phyloP scores from a whole-genome alignment of 2,329 filamentous ascomycete genomes.

The Dactylellina haptotyla region DNA sequence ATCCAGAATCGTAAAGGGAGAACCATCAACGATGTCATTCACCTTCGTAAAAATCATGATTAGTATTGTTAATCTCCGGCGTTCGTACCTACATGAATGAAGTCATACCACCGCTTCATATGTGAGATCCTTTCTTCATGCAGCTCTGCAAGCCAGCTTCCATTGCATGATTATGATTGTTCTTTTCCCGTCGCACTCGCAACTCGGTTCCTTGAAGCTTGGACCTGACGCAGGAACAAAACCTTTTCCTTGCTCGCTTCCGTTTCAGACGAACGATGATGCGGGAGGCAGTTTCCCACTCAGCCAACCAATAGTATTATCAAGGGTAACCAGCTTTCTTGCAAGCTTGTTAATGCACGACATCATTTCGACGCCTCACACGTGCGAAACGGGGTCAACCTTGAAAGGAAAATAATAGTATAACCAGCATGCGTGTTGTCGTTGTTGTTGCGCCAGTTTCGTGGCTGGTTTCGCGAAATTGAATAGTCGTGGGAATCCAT shows the following conservation, averaged over 20 bases:
- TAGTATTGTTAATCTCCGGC: not conserved
- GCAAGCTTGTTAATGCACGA: not conserved
- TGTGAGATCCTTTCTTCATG: not conserved
- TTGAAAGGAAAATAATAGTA: not conserved
- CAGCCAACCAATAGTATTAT: not conserved
- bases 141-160: not conserved
- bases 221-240: slow-evolving; percentile 51
- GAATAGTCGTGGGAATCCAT: not conserved
- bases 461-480: not conserved
- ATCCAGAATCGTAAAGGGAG: too few relatives aligned
- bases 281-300: too few relatives aligned
- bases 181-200: not conserved
- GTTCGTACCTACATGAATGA: not conserved
- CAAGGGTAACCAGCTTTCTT: not conserved
- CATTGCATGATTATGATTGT: not conserved
- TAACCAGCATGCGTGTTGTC: too few relatives aligned
- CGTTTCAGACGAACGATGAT: slow-evolving; percentile 31
- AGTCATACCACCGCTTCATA: not conserved
- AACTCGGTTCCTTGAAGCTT: slow-evolving; percentile 9
- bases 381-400: not conserved
- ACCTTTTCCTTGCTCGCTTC: slow-evolving; percentile 38
- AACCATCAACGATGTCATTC: too few relatives aligned
- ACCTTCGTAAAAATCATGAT: too few relatives aligned
- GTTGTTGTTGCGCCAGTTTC: not conserved
- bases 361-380: not conserved